Evolutionary conservation across 2,329 filamentous ascomycete genomes (phyloP), one percentile per base, ranked within the genome.

Genomic region (Diaporthe ilicicola): DNA sequence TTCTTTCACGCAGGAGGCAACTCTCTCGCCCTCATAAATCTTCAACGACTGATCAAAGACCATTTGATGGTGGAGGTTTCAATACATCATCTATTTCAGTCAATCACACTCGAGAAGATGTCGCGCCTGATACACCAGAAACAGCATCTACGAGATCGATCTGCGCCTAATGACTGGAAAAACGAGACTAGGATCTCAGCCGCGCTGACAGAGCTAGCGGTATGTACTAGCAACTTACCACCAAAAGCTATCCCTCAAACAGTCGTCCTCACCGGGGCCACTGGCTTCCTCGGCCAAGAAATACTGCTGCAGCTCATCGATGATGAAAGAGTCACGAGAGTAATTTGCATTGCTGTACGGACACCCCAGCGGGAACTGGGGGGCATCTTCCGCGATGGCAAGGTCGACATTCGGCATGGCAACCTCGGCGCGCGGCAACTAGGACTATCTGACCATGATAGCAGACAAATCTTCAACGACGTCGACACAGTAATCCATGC

Each of bases 401-500:
- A 67, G 50, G 27, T 67, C 48, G 22, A 24, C 32, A 46, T 24
- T 17, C 37, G 42, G 22, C 6, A 53, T 0, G 74, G 77, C 53
- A 79, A 87, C n/a, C 74, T 79, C 12, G 10, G 70, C 2, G 24
- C 50, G 2, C 76, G 76, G 0, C 50, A 44, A 1, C 65, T 80
- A 0, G 77, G 77, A 0, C 76, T 81, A 7, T 65, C 72, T 4
- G 56, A 71, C 17, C 42, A 24, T 37, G 34, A 69, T 7, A 37
- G 46, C 9, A n/a, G n/a, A n/a, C 44, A 56, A 1, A 51, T 77
- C 32, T 71, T 69, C 27, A 6, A 10, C 1, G 7, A 42, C 4
- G 70, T 69, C 2, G 72, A 76, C 61, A 51, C 66, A 5, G 48
- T 91, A 62, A 85, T 92, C 37, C 89, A 86, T 75, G 79, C 78